Conservation (phyloP, 495 filamentous ascomycete genomes). For the Neurospora tetraspora region DNA sequence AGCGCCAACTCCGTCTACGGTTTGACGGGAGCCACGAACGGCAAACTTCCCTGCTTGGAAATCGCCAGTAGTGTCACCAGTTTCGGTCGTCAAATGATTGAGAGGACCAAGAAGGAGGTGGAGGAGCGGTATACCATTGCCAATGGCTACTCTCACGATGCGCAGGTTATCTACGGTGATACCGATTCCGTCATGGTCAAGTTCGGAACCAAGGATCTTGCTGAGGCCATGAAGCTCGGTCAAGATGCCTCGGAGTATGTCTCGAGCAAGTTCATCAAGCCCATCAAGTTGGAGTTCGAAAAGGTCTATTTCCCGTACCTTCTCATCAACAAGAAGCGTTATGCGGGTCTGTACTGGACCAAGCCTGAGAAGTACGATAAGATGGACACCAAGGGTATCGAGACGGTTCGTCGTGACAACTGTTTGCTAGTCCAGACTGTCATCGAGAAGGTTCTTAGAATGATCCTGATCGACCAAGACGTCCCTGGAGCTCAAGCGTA, state of each 20-base stretch:
- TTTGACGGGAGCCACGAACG: slow-evolving; percentile 89
- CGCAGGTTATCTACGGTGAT: slow-evolving; percentile 95
- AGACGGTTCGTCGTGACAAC: slow-evolving; percentile 95
- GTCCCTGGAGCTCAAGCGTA: slow-evolving; percentile 87
- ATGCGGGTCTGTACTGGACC: slow-evolving; percentile 95
- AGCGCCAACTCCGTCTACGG: slow-evolving; percentile 98
- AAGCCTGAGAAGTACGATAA: slow-evolving; percentile 92
- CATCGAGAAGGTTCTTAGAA: slow-evolving; percentile 91
- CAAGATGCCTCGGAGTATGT: slow-evolving; percentile 82
- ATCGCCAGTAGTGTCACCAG: slow-evolving; percentile 95
- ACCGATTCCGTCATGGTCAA: slow-evolving; percentile 99
- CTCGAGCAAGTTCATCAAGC: slow-evolving; percentile 82
- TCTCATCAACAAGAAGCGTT: slow-evolving; percentile 99
- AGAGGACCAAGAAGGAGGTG: slow-evolving; percentile 89
- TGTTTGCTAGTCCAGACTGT: slow-evolving; percentile 91
- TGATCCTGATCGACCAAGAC: slow-evolving; percentile 90
- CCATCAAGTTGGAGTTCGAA: slow-evolving; percentile 98
- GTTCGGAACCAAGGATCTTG: slow-evolving; percentile 78
- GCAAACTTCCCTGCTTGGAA: slow-evolving; percentile 88
- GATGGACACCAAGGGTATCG: slow-evolving; percentile 99
- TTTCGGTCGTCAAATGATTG: slow-evolving; percentile 97
- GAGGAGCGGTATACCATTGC: slow-evolving; percentile 80
- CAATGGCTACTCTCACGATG: slow-evolving; percentile 89
- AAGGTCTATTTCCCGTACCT: slow-evolving; percentile 99
- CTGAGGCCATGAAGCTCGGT: slow-evolving; percentile 86